A percentile compares a stretch with the other conserved stretches of the same genome.
phyloP scores from a whole-genome alignment of 140 eudicot genomes.

The Stevia rebaudiana region DNA sequence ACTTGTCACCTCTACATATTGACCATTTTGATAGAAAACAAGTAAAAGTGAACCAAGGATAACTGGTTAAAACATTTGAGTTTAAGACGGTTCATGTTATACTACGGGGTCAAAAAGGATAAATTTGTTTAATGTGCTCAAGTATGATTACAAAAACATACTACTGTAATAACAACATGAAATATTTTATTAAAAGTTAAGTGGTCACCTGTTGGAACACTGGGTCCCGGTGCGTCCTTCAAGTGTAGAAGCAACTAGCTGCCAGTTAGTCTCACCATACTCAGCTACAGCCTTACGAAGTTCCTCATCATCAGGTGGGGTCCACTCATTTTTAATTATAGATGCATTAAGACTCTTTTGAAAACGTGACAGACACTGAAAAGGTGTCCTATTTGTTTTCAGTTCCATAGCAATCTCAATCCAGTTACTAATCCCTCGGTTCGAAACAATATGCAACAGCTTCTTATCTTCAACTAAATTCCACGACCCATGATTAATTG shows the following conservation, averaged over 20 bases:
- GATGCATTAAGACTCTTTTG: conserved; percentile 93
- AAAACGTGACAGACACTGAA: conserved; percentile 75
- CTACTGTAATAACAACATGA: neutral
- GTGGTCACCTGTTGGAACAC: conserved; percentile 99
- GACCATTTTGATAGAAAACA: neutral
- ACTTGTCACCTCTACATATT: neutral
- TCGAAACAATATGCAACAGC: conserved; percentile 48
- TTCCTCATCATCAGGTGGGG: conserved; percentile 58
- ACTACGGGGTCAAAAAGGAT: neutral
- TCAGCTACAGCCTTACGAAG: conserved; percentile 70
- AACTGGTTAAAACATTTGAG: neutral
- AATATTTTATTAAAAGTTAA: neutral
- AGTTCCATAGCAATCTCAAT: conserved; percentile 47
- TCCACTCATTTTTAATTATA: conserved; percentile 82
- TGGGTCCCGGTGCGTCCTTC: conserved; percentile 92
- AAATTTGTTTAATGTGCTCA: neutral
- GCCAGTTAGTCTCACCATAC: conserved; percentile 83
- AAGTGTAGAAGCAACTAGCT: conserved; percentile 64
- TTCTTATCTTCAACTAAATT: conserved; percentile 55
- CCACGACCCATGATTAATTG: conserved; percentile 54
- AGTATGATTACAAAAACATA: neutral
- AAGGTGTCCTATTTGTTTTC: conserved; percentile 75
- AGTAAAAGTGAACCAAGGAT: neutral
- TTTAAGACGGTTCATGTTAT: neutral
- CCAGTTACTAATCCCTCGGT: conserved; percentile 64